These are phyloP conservation scores for Neoboletus brunneissimus DNA, from an alignment of 768 basidiomycete species.

Conservation along the genomic window DNA sequence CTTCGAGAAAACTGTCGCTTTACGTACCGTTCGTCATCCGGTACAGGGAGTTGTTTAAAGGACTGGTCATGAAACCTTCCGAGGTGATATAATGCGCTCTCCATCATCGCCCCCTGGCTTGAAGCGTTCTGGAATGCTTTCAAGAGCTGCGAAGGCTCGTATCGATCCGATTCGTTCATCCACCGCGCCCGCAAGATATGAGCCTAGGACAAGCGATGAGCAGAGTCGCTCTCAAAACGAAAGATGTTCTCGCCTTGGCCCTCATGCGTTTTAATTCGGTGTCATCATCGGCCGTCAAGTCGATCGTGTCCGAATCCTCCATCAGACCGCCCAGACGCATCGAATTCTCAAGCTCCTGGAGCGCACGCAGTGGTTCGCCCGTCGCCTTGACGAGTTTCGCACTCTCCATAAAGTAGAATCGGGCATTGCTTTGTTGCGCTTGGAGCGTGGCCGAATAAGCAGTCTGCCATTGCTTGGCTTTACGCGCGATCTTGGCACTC, in stretches of 20 bases:
- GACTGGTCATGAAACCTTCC: slow-evolving; percentile 87
- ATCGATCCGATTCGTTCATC: slow-evolving; percentile 89
- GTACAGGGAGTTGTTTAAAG: slow-evolving; percentile 49
- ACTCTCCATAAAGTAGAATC: slow-evolving; percentile 84
- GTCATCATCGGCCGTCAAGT: slow-evolving; percentile 53
- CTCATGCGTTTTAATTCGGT: slow-evolving; percentile 51
- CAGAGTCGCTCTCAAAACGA: not conserved
- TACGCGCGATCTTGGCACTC: slow-evolving; percentile 94
- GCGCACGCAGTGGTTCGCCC: slow-evolving; percentile 79
- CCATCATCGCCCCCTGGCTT: slow-evolving; percentile 57
- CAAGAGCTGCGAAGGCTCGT: slow-evolving; percentile 60
- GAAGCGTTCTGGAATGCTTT: slow-evolving; percentile 54
- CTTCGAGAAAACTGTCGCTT: not conserved
- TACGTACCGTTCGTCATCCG: slow-evolving; percentile 55
- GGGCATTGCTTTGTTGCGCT: slow-evolving; percentile 67
- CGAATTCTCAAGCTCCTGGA: slow-evolving; percentile 81
- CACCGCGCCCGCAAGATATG: slow-evolving; percentile 82
- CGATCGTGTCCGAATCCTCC: slow-evolving; percentile 46
- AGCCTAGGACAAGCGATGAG: slow-evolving; percentile 44
- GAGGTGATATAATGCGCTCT: slow-evolving; percentile 81
- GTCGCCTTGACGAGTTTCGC: slow-evolving; percentile 79
- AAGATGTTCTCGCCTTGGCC: slow-evolving; percentile 57
- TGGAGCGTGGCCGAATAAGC: slow-evolving; percentile 95
- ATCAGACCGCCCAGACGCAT: slow-evolving; percentile 54
- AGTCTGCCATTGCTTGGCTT: slow-evolving; percentile 93